A percentile compares a stretch with the other conserved stretches of the same genome.
phyloP scores from a whole-genome alignment of 2,329 filamentous ascomycete species.

The Dothideomycetidae sp. region DNA sequence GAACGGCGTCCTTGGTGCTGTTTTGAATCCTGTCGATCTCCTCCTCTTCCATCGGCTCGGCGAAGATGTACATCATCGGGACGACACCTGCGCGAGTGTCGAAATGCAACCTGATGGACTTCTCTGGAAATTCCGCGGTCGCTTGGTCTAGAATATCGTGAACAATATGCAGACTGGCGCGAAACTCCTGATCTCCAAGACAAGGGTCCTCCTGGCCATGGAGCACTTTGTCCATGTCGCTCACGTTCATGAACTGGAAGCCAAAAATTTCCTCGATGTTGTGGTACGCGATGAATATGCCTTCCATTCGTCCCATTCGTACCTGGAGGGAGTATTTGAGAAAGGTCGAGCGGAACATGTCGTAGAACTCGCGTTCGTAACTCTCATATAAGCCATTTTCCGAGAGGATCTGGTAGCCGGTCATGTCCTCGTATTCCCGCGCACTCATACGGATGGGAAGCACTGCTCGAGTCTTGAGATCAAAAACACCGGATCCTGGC shows the following conservation, averaged over 20 bases:
- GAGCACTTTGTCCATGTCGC: conserved; percentile 81
- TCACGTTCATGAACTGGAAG: conserved; percentile 80
- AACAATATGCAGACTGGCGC: conserved; percentile 60
- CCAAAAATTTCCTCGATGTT: conserved; percentile 93
- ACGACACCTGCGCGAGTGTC: conserved; percentile 40
- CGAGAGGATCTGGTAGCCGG: conserved; percentile 73
- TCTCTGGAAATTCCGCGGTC: conserved; percentile 56
- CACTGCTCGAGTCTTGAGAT: conserved; percentile 88
- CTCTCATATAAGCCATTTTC: conserved; percentile 73
- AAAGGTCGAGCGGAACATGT: conserved; percentile 90
- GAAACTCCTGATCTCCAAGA: conserved; percentile 76
- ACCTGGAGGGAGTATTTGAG: conserved; percentile 95
- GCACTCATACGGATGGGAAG: conserved; percentile 84
- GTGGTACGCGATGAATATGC: conserved; percentile 93
- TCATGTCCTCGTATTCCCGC: conserved; percentile 52
- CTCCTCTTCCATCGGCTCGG: conserved; percentile 62
- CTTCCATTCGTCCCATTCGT: conserved; percentile 95
- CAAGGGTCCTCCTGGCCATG: conserved; percentile 56
- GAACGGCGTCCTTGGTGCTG: conserved; percentile 47
- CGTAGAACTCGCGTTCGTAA: conserved; percentile 88
- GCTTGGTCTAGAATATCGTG: conserved; percentile 68
- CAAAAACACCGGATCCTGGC: conserved; percentile 86
- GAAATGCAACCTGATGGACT: conserved; percentile 65
- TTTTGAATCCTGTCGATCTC: conserved; percentile 63
- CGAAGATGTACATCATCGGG: conserved; percentile 73